Evolutionary conservation across 306 rosid genomes (phyloP), one percentile per base, ranked within the genome.

Genomic region (Acacia melanoxylon): DNA sequence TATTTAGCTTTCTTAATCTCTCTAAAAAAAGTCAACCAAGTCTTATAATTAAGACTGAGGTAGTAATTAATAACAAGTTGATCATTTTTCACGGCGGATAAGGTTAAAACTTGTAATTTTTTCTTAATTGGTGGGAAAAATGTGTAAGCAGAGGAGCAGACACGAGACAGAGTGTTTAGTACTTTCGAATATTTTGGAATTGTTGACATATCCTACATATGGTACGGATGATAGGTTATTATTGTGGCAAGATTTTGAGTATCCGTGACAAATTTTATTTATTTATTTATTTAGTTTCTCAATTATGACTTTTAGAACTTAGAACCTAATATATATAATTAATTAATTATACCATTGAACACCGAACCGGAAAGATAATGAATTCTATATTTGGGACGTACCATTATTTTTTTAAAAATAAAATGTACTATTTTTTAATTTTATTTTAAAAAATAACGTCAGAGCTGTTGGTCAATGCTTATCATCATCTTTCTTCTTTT

Each of bases 131-230:
- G 27, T 20, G 62, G 12, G 8, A 51, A 22, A 22, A n/a, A 70
- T 9, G 24, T 7, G 2, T 2, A 70, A 0, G 22, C 59, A 15
- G 15, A 48, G 7, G 2, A 10, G 29, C 16, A 29, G 31, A 29
- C 31, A 29, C 31, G 2, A 40, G n/a, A 37, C 25, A 20, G 8
- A 1, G 76, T 27, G 35, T 27, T 5, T 16, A 10, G 76, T 72
- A 27, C 76, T 48, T 27, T n/a, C 42, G 76, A 72, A 72, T 72
- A 15, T 72, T 48, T 72, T 48, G 76, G 76, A 72, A 48, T 48
- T 72, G 76, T 17, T 6, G 76, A 72, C 62, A 72, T 17, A 72
- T 27, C 76, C 76, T 24, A 71, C 35, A 29, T 3, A 6, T 16
- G 0, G 62, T 72, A 72, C 76, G 76, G 76, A 72, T 15, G 4